Evolutionary conservation across 192 early-diverging fungal species (phyloP), one percentile per base, ranked within the genome.

Genomic region (Backusella tarrabulga): DNA sequence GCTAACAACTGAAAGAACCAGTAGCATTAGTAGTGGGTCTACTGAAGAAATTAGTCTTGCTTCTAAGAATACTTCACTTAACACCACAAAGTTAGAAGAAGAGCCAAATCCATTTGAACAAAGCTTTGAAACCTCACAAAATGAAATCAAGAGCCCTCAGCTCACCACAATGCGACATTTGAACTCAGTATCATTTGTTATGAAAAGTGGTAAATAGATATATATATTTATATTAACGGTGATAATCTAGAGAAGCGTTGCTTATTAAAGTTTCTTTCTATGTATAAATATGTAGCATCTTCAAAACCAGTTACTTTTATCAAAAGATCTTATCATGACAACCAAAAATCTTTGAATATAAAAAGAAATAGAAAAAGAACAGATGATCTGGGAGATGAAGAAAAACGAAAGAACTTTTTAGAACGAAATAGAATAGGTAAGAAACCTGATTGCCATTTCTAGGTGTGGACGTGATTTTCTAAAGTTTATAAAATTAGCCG

Each of bases 61-160:
- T 23, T 34, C 73, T 34, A 69, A 40, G 52, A 34, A 29, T 75
- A 15, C 71, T 63, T 56, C 46, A 54, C 23, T 70, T 3, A 26
- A 52, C 11, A 75, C 68, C 15, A 74, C 88, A 23, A 95, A 96
- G 75, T 87, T 96, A 19, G 90, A 93, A 52, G 81, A 90, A 69
- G 95, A 97, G 80, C 93, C 91, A 32, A 97, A 97, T 87, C 95
- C 93, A 44, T 97, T 97, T 74, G 96, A 96, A 76, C 87, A 91
- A 75, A 93, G 90, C 68, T 95, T 96, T 72, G 71, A 72, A 72
- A 89, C 85, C 0, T 44, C 72, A 5, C 21, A 44, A 4, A 73
- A 73, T 23, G 35, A 41, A 26, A 76, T 7, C n/a, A 38, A 67
- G 6, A 54, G 77, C 15, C 70, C 56, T 29, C 56, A 9, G 8